Percentiles rank a stretch among this genome's conserved stretches.
These are phyloP conservation scores for Trichosporon inkin DNA, from an alignment of 1,284 basidiomycete species.

Conservation along the genomic window DNA sequence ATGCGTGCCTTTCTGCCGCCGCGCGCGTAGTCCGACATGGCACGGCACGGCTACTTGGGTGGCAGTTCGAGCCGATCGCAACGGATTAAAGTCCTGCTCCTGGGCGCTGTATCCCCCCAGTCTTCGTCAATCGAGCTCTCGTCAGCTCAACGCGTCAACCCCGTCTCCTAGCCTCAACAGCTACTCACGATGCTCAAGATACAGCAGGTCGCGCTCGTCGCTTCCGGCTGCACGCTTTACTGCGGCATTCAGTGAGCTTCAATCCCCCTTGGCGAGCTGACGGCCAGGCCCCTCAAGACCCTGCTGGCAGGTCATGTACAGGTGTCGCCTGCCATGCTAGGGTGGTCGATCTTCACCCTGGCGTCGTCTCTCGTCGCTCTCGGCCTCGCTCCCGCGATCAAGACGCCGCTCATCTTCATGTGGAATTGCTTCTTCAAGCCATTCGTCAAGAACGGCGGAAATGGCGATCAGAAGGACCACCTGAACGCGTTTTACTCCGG, in stretches of 20 bases:
- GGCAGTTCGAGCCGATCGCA: slow-evolving; percentile 2
- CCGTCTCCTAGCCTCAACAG: slow-evolving; percentile 1
- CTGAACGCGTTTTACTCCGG: slow-evolving; percentile 60
- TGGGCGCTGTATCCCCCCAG: not conserved
- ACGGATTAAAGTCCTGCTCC: slow-evolving; percentile 4
- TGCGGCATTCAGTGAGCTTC: not conserved
- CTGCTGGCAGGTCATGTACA: slow-evolving; percentile 25
- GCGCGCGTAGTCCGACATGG: slow-evolving; percentile 4
- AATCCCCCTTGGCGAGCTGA: not conserved
- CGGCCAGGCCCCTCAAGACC: slow-evolving; percentile 31
- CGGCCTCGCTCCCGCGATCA: slow-evolving; percentile 23
- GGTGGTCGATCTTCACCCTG: slow-evolving; percentile 27
- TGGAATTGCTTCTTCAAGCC: slow-evolving; percentile 53
- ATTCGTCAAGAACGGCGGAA: slow-evolving; percentile 38
- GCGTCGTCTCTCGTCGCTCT: slow-evolving; percentile 27
- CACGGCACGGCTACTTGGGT: slow-evolving; percentile 4
- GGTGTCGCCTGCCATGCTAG: slow-evolving; percentile 22
- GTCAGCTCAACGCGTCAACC: not conserved
- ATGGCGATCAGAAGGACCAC: slow-evolving; percentile 43
- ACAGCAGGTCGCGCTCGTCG: slow-evolving; percentile 3
- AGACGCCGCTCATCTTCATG: slow-evolving; percentile 42
- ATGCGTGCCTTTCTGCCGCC: not conserved
- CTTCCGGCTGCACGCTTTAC: not conserved
- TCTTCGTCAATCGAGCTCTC: not conserved
- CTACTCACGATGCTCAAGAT: slow-evolving; percentile 3